Conservation (phyloP, 1,284 basidiomycete species). For the Earliella scabrosa region DNA sequence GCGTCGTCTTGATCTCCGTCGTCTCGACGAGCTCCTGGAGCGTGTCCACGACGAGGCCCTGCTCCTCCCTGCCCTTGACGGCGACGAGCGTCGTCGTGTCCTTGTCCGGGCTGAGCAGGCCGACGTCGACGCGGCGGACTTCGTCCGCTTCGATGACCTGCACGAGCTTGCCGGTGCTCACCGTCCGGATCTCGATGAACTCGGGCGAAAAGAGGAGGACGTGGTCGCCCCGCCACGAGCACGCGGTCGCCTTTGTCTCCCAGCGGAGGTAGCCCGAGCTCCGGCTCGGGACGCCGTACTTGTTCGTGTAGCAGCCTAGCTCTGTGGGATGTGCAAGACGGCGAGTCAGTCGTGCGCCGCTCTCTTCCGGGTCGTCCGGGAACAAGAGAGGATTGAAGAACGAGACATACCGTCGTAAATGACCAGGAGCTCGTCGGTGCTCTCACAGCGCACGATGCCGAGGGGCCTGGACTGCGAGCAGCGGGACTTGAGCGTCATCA, state of each 20-base stretch:
- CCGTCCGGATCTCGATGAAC: slow-evolving; percentile 74
- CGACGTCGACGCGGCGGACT: slow-evolving; percentile 62
- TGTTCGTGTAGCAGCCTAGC: slow-evolving; percentile 75
- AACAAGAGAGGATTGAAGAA: neutral
- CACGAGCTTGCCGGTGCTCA: slow-evolving; percentile 63
- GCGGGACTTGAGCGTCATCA: slow-evolving; percentile 60
- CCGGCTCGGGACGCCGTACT: slow-evolving; percentile 66
- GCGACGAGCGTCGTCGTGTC: slow-evolving; percentile 60
- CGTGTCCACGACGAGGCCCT: slow-evolving; percentile 58
- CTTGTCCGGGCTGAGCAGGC: slow-evolving; percentile 46
- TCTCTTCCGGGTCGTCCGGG: no score
- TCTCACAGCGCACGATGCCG: slow-evolving; percentile 64
- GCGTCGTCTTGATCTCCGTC: slow-evolving; percentile 48
- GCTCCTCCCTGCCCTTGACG: slow-evolving; percentile 59
- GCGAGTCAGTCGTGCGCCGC: no score
- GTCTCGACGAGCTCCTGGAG: slow-evolving; percentile 76
- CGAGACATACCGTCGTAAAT: slow-evolving; percentile 69
- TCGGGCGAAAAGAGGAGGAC: slow-evolving; percentile 72
- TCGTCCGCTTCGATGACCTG: slow-evolving; percentile 76
- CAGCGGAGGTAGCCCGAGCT: slow-evolving; percentile 69
- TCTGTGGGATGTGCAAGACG: slow-evolving; percentile 29
- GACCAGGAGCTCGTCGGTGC: slow-evolving; percentile 61
- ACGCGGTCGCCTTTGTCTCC: slow-evolving; percentile 69
- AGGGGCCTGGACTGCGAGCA: slow-evolving; percentile 64
- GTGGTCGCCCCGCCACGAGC: slow-evolving; percentile 60